Conservation (phyloP, 2,329 filamentous ascomycete genomes). For the Aureobasidium sp. region DNA sequence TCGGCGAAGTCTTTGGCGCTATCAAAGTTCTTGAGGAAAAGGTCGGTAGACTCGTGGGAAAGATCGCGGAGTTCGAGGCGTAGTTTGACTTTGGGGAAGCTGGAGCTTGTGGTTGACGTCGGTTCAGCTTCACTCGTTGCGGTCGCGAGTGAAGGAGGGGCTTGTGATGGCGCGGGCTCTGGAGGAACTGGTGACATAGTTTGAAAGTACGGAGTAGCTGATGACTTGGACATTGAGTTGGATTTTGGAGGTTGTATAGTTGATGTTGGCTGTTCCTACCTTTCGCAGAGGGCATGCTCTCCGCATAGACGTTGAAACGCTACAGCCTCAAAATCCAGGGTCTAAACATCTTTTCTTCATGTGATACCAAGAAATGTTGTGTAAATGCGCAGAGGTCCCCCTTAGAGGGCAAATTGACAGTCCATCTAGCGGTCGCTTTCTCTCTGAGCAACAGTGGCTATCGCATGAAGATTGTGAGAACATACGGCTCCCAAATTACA, state of each 20-base stretch:
- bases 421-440: neutral
- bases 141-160: constrained; percentile 6
- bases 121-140: neutral
- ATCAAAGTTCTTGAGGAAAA: constrained; percentile 63
- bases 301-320: neutral
- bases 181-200: constrained; percentile 19
- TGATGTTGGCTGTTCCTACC: neutral
- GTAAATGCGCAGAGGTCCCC: neutral
- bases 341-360: neutral
- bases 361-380: neutral
- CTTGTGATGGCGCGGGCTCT: constrained; percentile 15
- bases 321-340: neutral
- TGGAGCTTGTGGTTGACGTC: constrained; percentile 21
- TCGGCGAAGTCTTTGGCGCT: constrained; percentile 53
- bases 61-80: constrained; percentile 45
- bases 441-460: neutral
- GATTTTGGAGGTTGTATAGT: neutral
- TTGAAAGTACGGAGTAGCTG: constrained; percentile 16
- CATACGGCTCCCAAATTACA: neutral
- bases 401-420: neutral
- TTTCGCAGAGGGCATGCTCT: neutral
- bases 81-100: constrained; percentile 37
- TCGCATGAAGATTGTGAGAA: neutral
- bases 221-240: neutral
- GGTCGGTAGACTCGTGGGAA: constrained; percentile 49